Conservation (phyloP, 208 protist species). For the Porcisia deanei region DNA sequence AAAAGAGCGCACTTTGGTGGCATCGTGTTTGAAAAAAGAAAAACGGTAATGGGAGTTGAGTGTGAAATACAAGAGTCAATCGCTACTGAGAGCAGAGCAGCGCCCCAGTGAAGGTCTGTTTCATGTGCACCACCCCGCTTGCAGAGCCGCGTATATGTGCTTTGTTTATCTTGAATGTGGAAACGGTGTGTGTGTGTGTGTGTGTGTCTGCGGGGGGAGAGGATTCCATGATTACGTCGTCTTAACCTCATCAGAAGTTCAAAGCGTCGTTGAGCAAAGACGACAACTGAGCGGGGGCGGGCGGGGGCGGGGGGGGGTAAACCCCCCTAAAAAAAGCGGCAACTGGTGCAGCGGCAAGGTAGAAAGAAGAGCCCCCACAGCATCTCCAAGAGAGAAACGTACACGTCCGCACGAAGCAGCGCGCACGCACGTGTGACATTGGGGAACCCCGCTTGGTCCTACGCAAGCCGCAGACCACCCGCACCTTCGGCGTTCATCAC, state of each 20-base stretch:
- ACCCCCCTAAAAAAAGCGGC: background rate
- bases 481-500: background rate
- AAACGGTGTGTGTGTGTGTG: background rate
- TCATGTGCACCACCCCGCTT: background rate
- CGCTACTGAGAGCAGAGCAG: background rate
- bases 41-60: background rate
- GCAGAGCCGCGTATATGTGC: background rate
- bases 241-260: background rate
- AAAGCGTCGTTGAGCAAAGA: background rate
- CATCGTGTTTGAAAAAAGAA: background rate
- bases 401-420: too few relatives aligned
- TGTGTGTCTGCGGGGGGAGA: background rate
- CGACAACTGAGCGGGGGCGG: background rate
- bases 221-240: background rate
- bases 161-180: background rate
- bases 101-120: background rate
- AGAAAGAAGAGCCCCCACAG: too few relatives aligned
- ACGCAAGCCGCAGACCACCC: background rate
- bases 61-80: background rate
- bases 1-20: slow-evolving; percentile 12
- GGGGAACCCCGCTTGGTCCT: too few relatives aligned
- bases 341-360: background rate
- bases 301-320: background rate
- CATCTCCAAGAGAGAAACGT: too few relatives aligned
- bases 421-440: too few relatives aligned